Evolutionary conservation across 2,329 filamentous ascomycete genomes (phyloP), one percentile per base, ranked within the genome.

Genomic region (Talaromyces albobiverticillius): DNA sequence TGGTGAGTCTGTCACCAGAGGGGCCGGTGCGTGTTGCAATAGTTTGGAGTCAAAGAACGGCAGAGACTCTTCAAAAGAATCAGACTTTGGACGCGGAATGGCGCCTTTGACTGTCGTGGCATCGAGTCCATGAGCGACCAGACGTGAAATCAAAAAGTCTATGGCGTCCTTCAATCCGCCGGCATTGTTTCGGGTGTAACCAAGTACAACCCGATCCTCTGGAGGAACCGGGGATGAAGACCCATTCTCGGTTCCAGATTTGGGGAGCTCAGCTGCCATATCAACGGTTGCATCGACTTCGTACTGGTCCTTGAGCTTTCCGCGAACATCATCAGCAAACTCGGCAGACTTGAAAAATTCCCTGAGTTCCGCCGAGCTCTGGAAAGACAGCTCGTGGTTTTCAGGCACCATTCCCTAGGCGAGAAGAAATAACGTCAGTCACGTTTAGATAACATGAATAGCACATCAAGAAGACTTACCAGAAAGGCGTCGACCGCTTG

Each of bases 31-130:
- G 64, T 95, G 91, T 72, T 97, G 94, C 51, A 99, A 82, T 43
- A 99, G 82, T 76, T 96, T 97, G 2, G 93, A 96, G 69, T 96
- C 90, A 67, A 99, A 99, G 76, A 92, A 97, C 54, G 92, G 93
- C 50, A 97, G 81, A 7, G 93, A 95, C 64, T 99, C 93, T 70
- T 99, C 94, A 61, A 99, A 99, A 0, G 94, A 96, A 71, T 99
- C 94, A 1, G 94, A 97, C 77, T 97, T 96, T 59, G 94, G 94
- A n/a, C 94, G 88, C 18, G 93, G 91, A 60, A 97, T 94, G n/a
- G 90, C 87, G 50, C 94, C 94, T 71, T 95, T 95, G 65, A 97
- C 86, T 40, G 91, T 86, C 54, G 83, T 89, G 9, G 87, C 83
- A 64, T 97, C 90, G n/a, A 96, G 84, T n/a, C 89, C 89, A 45